Base-by-base conservation (phyloP, 148 eudicot species). In the Selenicereus undatus region DNA sequence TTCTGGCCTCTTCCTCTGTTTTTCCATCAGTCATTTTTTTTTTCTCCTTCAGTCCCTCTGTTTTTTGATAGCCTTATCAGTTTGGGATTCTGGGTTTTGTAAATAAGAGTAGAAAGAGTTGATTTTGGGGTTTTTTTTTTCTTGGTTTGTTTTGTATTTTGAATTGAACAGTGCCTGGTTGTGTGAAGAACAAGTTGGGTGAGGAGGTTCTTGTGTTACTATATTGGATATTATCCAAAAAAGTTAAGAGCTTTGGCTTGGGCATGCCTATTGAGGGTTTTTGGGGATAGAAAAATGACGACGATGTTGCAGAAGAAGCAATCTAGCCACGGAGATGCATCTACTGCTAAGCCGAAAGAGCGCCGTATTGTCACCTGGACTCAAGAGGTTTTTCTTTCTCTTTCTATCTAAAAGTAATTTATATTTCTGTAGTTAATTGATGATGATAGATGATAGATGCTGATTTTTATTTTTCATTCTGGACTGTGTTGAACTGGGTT, bases 281-380 rank as follows among this genome's bases (percentile, higher is more conserved):
- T 29, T 74, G 50, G 39, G 35, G 52, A 48, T 10, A 30, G 69
- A 68, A 71, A 71, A 75, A 78, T 66, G 70, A 81, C 32, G 42
- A 79, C 77, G 52, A 62, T 43, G 73, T 77, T 83, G 88, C 83
- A 81, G 89, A 90, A 48, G 86, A 91, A 83, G 84, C 77, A 74
- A 27, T 70, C 73, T 50, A 80, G 24, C 82, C 69, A 69, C 56
- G 86, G 83, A 71, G 83, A 73, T 80, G n/a, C 36, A 35, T 22
- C 48, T 48, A 8, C 75, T 73, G 66, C 70, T 73, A 81, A 88
- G 80, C 84, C 84, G 26, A 95, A 93, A 74, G 93, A 87, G 76
- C 90, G 98, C 54, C 94, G 91, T 74, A 95, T 95, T 76, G 98
- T 95, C 73, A 88, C 98, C 13, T 95, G 98, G 98, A 88, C 93